Evolutionary conservation across 2,329 filamentous ascomycete genomes (phyloP), one percentile per base, ranked within the genome.

Genomic region (Tricladium varicosporioides): DNA sequence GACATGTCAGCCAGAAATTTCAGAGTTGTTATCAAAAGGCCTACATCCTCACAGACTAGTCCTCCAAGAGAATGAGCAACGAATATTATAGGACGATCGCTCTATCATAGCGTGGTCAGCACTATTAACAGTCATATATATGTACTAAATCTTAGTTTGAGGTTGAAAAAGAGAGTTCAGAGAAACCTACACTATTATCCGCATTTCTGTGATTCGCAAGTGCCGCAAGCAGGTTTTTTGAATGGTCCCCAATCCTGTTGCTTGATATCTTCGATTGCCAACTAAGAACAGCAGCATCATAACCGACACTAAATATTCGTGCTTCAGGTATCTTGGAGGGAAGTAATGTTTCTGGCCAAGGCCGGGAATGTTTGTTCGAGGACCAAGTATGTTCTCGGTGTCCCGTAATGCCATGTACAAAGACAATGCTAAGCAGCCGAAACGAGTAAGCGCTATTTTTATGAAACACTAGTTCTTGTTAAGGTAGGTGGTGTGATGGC

Each of bases 361-460:
- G 44, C 3, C 13, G 15, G 13, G 36, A 16, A 14, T 11, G 16
- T 9, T 52, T 58, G 5, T 36, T 44, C 66, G 68, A 67, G 7
- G 70, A 74, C 75, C 74, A 76, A 2, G 73, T 75, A 2, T 52
- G 66, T 5, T 72, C 67, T 2, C 72, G 68, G 53, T 74, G 62
- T 1, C 75, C 75, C 0, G 68, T 71, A 13, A 76, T 59, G 5
- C 74, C 74, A 42, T 77, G 75, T 15, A 76, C 59, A 54, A 77
- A 76, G 54, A 72, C 71, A 15, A 75, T 66, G 46, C 57, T 64
- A 22, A 53, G n/a, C 36, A 40, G 22, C 22, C 4, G 22, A 27
- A 27, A 27, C 22, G 22, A 7, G 22, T 27, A 27, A 27, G 7
- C 22, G 7, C 7, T 7, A 27, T 3, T 27, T 27, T 27, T 27